Conservation (phyloP, 805 yeast genomes). For the Cyberlindnera amylophila region DNA sequence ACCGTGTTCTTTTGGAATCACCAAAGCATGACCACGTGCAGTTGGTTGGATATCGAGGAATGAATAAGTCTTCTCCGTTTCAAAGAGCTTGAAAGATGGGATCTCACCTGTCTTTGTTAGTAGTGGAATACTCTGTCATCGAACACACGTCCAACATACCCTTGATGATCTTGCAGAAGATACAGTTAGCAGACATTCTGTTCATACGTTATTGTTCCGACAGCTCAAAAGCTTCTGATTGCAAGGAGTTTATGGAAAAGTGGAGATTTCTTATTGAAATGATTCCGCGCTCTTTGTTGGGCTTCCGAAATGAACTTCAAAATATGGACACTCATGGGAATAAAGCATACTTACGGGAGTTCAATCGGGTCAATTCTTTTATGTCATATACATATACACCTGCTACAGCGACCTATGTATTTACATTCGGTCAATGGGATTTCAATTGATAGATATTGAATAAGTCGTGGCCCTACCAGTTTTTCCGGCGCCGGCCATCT, state of each 20-base stretch:
- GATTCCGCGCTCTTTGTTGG: too few relatives aligned
- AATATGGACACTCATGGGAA: too few relatives aligned
- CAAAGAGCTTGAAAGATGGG: conserved; percentile 87
- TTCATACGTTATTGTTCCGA: too few relatives aligned
- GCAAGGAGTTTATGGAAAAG: neutral
- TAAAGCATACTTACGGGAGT: too few relatives aligned
- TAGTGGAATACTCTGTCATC: neutral
- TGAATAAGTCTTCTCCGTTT: conserved; percentile 76
- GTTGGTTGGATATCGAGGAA: conserved; percentile 94
- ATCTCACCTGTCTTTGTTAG: conserved; percentile 77
- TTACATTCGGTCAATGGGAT: neutral
- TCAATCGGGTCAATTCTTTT: too few relatives aligned
- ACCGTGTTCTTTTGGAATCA: conserved; percentile 92
- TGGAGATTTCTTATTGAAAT: too few relatives aligned
- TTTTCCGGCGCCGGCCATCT: neutral
- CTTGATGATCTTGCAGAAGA: conserved; percentile 91
- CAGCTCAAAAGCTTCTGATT: too few relatives aligned
- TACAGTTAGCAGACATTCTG: conserved; percentile 54
- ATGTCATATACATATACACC: too few relatives aligned
- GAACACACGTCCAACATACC: conserved; percentile 39
- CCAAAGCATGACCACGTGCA: conserved; percentile 79
- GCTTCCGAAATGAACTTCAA: too few relatives aligned
- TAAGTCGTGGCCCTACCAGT: neutral
- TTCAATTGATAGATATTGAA: neutral
- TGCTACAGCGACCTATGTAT: too few relatives aligned